Evolutionary conservation across 306 rosid species (phyloP).

Genomic region (Dryas octopetala): DNA sequence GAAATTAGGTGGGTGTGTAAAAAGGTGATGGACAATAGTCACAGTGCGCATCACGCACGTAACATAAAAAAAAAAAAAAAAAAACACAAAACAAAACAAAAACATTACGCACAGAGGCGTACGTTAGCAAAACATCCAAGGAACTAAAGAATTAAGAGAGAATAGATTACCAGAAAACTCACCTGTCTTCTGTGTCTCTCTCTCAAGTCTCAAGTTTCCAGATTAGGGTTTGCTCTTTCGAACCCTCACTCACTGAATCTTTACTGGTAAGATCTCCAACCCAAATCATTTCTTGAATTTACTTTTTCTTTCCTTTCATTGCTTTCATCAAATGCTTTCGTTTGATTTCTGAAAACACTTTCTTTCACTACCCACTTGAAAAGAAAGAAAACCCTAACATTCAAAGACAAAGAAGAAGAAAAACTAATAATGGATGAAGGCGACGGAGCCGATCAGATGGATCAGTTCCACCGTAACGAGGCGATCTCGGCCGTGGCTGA

Average conservation of each 20-base stretch:
- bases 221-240: slow-evolving; percentile 24
- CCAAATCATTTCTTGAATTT: neutral
- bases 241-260: neutral
- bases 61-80: too few relatives aligned
- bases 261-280: slow-evolving; percentile 12
- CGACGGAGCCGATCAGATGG: slow-evolving; percentile 75
- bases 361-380: neutral
- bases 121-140: slow-evolving; percentile 3
- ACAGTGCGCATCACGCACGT: too few relatives aligned
- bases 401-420: neutral
- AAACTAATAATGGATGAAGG: slow-evolving; percentile 58
- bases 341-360: neutral
- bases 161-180: neutral
- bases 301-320: neutral
- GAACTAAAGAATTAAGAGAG: neutral
- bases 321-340: neutral
- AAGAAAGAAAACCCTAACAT: neutral
- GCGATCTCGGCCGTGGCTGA: slow-evolving; percentile 99
- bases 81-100: too few relatives aligned
- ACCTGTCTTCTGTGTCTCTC: neutral
- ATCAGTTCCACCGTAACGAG: slow-evolving; percentile 93
- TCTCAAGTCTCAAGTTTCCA: neutral
- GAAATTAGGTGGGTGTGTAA: too few relatives aligned
- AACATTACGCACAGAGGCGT: neutral
- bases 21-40: too few relatives aligned